Conservation (phyloP, 192 early-diverging fungal genomes). For the Linnemannia schmuckeri region DNA sequence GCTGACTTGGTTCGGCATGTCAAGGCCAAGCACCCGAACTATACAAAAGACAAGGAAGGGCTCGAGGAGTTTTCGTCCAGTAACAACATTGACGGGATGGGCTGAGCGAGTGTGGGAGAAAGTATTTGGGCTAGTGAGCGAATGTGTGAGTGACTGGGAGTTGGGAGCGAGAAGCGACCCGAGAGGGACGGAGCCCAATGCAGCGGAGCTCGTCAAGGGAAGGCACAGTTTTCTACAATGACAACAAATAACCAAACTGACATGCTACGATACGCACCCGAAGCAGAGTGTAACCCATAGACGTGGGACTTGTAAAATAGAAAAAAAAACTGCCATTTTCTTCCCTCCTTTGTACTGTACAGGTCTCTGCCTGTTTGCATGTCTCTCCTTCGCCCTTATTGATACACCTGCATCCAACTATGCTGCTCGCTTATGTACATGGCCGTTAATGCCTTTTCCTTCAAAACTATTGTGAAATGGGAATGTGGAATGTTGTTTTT, state of each 20-base stretch:
- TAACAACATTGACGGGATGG: neutral
- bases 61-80: neutral
- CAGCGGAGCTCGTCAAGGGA: neutral
- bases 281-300: slow-evolving; percentile 1
- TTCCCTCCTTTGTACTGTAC: neutral
- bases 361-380: too few relatives aligned
- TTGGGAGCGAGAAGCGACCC: neutral
- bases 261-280: neutral
- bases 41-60: neutral
- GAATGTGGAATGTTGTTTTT: slow-evolving; percentile 29
- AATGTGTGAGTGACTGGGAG: neutral
- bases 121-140: neutral
- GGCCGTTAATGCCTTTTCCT: neutral
- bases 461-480: neutral
- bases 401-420: neutral
- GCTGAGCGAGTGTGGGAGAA: neutral
- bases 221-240: neutral
- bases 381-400: neutral
- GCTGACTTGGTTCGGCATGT: slow-evolving; percentile 34
- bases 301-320: neutral
- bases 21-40: slow-evolving; percentile 13
- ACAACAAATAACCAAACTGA: neutral
- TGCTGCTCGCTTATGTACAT: neutral
- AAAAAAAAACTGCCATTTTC: neutral
- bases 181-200: neutral